Conservation (phyloP, 148 eudicot genomes). For the Linanthus parryae region DNA sequence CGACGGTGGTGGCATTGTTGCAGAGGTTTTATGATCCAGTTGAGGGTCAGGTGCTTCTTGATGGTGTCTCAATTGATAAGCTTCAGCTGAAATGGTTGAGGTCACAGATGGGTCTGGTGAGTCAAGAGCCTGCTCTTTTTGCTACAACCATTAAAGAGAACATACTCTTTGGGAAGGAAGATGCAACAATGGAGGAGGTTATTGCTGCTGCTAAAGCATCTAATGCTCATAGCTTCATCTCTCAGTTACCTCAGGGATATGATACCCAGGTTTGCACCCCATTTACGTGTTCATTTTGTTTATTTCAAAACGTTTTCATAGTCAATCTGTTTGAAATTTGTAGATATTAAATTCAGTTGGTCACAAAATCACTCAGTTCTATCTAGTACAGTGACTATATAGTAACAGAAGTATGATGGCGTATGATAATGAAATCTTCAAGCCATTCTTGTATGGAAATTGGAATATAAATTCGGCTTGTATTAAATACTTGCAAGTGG, state of each 20-base stretch:
- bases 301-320: no score
- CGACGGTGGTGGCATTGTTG: conserved; percentile 81
- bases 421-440: no score
- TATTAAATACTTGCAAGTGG: no score
- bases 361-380: no score
- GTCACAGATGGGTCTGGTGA: conserved; percentile 86
- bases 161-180: conserved; percentile 83
- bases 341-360: no score
- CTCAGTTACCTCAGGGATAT: conserved; percentile 82
- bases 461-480: no score
- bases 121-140: conserved; percentile 94
- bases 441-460: no score
- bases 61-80: conserved; percentile 53
- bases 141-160: conserved; percentile 89
- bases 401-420: no score
- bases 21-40: conserved; percentile 93
- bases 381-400: no score
- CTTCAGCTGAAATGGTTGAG: conserved; percentile 86
- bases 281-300: no score
- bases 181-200: conserved; percentile 76
- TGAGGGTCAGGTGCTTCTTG: conserved; percentile 61
- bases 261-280: conserved; percentile 79
- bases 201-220: conserved; percentile 89
- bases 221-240: conserved; percentile 75
- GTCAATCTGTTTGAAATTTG: no score